Percentiles rank a stretch among this genome's conserved stretches.
These are phyloP conservation scores for Galeopsis tetrahit DNA, from an alignment of 257 asterid genomes.

Conservation along the genomic window DNA sequence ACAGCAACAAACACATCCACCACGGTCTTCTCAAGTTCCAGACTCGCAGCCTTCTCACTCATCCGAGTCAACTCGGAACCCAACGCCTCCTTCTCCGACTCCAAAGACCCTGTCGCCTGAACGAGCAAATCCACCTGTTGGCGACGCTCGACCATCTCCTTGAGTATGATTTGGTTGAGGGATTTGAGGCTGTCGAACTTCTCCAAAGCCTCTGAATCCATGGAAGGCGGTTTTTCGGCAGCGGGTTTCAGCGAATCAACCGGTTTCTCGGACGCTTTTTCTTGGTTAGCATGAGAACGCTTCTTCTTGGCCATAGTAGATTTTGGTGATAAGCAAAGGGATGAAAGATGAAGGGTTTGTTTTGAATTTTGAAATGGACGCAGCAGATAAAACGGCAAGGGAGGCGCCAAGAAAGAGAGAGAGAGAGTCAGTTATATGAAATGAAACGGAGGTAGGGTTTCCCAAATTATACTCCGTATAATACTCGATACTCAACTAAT, in stretches of 20 bases:
- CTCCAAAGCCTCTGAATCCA: conserved; percentile 53
- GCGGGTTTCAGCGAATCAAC: conserved; percentile 33
- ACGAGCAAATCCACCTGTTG: conserved; percentile 63
- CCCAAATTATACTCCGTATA: too few species aligned
- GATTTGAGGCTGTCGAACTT: conserved; percentile 63
- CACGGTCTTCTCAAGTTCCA: conserved; percentile 68
- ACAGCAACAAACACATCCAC: conserved; percentile 48
- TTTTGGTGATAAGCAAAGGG: conserved; percentile 31
- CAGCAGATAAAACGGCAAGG: too few species aligned
- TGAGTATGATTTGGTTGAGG: conserved; percentile 64
- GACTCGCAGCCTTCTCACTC: conserved; percentile 47
- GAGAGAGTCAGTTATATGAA: too few species aligned
- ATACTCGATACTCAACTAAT: too few species aligned
- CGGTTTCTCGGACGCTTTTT: conserved; percentile 29
- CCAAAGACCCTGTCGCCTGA: conserved; percentile 48
- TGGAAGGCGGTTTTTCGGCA: conserved; percentile 26
- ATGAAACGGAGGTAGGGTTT: too few species aligned
- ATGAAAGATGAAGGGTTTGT: conserved; percentile 43
- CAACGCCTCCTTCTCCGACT: conserved; percentile 50
- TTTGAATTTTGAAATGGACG: too few species aligned
- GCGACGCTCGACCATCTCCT: conserved; percentile 70
- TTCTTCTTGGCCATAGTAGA: conserved; percentile 63
- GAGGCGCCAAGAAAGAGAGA: too few species aligned
- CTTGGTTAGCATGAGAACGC: conserved; percentile 36
- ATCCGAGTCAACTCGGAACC: conserved; percentile 48